These are phyloP conservation scores for Aspergillus hortae DNA, from an alignment of 2,329 filamentous ascomycete species.

Conservation along the genomic window DNA sequence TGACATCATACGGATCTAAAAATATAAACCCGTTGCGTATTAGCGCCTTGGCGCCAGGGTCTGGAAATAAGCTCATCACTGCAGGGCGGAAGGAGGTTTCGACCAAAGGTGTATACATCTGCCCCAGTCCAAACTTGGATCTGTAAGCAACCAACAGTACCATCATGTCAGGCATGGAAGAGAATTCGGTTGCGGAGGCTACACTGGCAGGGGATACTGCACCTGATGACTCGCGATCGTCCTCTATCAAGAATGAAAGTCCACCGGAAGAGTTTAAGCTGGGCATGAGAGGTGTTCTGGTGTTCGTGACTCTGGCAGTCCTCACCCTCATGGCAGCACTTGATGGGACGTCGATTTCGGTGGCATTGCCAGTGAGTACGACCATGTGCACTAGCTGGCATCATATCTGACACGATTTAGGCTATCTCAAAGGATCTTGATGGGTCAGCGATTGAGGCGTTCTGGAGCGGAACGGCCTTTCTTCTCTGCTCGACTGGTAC, in stretches of 20 bases:
- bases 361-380: conserved; percentile 8
- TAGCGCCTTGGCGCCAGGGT: no score
- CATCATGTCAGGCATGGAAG: not conserved
- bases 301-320: conserved; percentile 4
- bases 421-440: conserved; percentile 51
- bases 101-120: no score
- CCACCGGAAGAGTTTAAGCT: not conserved
- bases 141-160: no score
- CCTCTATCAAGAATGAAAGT: not conserved
- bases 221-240: not conserved
- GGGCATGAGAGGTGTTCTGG: conserved; percentile 5
- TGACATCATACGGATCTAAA: no score
- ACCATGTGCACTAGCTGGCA: not conserved
- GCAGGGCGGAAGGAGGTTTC: no score
- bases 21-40: no score
- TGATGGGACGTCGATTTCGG: conserved; percentile 11
- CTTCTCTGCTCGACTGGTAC: conserved; percentile 56
- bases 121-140: no score
- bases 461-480: conserved; percentile 68
- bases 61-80: no score
- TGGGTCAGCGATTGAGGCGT: conserved; percentile 58
- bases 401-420: conserved; percentile 10
- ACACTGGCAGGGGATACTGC: not conserved
- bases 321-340: conserved; percentile 11
- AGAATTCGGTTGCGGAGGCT: not conserved